These are phyloP conservation scores for Elaeis guineensis DNA, from an alignment of 176 grass and related monocot genomes.

Conservation along the genomic window DNA sequence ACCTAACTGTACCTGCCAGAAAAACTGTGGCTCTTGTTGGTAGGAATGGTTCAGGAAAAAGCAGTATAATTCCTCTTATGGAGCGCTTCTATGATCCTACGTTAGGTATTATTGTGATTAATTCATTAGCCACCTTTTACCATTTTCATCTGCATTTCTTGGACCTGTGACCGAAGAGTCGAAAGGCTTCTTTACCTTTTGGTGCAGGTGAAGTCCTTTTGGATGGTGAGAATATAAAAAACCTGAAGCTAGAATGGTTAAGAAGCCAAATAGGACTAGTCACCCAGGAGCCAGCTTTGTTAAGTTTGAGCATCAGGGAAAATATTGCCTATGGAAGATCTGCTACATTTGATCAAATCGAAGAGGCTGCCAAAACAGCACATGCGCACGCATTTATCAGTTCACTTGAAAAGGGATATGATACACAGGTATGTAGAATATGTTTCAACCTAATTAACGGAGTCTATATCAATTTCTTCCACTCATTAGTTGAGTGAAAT, in stretches of 20 bases:
- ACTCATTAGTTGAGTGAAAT: constrained; percentile 16
- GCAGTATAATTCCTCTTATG: constrained; percentile 99
- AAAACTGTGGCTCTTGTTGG: constrained; percentile 99
- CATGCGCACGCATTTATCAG: constrained; percentile 94
- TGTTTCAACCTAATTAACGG: too few relatives aligned
- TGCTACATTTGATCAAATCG: constrained; percentile 87
- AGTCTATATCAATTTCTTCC: too few relatives aligned
- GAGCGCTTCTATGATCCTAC: constrained; percentile 99
- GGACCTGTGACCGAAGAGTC: not conserved
- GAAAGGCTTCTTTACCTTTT: not conserved
- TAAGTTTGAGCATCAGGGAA: constrained; percentile 93
- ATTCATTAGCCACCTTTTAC: constrained; percentile 11
- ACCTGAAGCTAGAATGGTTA: constrained; percentile 92
- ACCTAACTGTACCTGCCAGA: constrained; percentile 90
- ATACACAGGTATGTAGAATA: constrained; percentile 51
- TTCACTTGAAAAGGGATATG: constrained; percentile 95
- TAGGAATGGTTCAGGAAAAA: constrained; percentile 98
- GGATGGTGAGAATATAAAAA: constrained; percentile 99
- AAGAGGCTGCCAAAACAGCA: constrained; percentile 97
- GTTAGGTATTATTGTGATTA: constrained; percentile 52
- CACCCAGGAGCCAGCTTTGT: constrained; percentile 90
- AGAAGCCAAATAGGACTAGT: constrained; percentile 99
- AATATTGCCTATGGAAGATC: constrained; percentile 97
- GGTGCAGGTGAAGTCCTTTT: constrained; percentile 90
- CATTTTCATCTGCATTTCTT: constrained; percentile 4